Conservation (phyloP, 2,329 filamentous ascomycete genomes). For the Botryosphaeria agaves region DNA sequence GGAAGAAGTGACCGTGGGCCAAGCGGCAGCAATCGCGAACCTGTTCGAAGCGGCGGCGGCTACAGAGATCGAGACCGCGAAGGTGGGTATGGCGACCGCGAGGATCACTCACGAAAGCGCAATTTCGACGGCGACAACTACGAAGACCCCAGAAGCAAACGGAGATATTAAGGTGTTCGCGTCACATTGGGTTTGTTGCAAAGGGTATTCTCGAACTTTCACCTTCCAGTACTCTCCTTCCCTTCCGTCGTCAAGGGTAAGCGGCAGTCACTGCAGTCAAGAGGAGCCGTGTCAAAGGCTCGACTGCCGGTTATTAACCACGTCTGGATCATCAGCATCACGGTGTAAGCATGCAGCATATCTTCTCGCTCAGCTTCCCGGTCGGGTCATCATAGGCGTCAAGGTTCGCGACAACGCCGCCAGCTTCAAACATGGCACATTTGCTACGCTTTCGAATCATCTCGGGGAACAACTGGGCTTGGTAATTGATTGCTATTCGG, state of each 20-base stretch:
- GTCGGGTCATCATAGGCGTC: too few relatives aligned
- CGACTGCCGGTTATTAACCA: too few relatives aligned
- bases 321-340: too few relatives aligned
- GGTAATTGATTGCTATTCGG: too few relatives aligned
- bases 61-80: constrained; percentile 26
- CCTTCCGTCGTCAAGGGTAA: constrained; percentile 2
- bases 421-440: too few relatives aligned
- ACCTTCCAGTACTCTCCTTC: neutral
- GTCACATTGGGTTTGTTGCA: constrained; percentile 17
- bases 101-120: constrained; percentile 37
- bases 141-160: constrained; percentile 52
- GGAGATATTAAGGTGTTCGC: constrained; percentile 33
- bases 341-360: too few relatives aligned
- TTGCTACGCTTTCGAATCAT: too few relatives aligned
- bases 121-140: constrained; percentile 60
- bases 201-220: constrained; percentile 22
- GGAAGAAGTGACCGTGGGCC: constrained; percentile 8
- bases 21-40: constrained; percentile 7
- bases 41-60: constrained; percentile 35
- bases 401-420: too few relatives aligned
- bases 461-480: too few relatives aligned
- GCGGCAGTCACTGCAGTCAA: too few relatives aligned
- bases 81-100: constrained; percentile 23
- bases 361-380: too few relatives aligned
- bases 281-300: too few relatives aligned